phyloP scores from a whole-genome alignment of 148 eudicot species.

The Amaranthus cruentus region DNA sequence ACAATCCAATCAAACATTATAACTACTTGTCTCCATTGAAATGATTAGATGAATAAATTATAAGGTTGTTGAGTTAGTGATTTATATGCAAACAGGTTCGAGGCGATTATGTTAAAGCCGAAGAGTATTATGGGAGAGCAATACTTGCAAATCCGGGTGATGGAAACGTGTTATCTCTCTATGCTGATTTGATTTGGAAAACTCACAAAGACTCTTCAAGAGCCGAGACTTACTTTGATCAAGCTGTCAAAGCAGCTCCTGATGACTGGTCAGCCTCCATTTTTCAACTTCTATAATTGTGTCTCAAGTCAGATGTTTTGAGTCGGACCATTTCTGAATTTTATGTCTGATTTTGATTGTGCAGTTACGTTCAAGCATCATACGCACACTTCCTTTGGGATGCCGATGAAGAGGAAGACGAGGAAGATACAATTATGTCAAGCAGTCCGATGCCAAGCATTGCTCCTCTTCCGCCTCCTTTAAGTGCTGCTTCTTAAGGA shows the following conservation, averaged over 20 bases:
- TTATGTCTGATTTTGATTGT: conserved; percentile 7
- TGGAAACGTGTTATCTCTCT: conserved; percentile 38
- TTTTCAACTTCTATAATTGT: neutral
- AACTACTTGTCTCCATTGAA: too few species aligned
- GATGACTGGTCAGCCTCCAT: conserved; percentile 39
- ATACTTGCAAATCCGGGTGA: conserved; percentile 46
- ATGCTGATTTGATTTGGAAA: conserved; percentile 54
- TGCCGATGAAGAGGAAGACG: conserved; percentile 55
- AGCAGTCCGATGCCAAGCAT: conserved; percentile 25
- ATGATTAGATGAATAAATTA: neutral
- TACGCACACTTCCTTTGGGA: conserved; percentile 85
- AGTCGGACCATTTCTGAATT: too few species aligned
- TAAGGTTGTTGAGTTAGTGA: neutral
- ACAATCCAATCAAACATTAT: too few species aligned
- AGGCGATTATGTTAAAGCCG: conserved; percentile 52
- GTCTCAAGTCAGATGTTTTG: too few species aligned
- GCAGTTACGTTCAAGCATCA: conserved; percentile 70
- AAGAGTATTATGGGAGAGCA: conserved; percentile 61
- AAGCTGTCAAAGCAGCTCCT: conserved; percentile 52
- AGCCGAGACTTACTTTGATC: conserved; percentile 48
- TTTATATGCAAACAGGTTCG: conserved; percentile 31
- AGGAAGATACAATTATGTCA: conserved; percentile 20
- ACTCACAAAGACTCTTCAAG: conserved; percentile 39
- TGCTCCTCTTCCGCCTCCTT: conserved; percentile 27
- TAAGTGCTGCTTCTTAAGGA: conserved; percentile 47